Evolutionary conservation across 805 yeast genomes (phyloP).

Genomic region (Metschnikowia cerradonensis): DNA sequence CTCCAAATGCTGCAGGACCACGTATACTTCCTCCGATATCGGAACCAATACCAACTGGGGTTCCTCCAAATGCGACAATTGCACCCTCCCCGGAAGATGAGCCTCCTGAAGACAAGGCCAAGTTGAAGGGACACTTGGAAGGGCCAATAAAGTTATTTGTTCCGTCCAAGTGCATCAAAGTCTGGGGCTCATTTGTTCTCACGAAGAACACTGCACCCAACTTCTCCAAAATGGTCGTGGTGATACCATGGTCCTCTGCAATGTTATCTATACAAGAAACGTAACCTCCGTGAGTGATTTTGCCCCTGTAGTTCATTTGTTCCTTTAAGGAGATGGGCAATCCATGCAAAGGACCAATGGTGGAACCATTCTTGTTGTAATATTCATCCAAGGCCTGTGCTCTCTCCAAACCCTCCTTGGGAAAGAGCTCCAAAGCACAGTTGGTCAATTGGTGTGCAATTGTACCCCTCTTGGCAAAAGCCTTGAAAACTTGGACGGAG

Average conservation of each 20-base stretch:
- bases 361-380: slow-evolving; percentile 43
- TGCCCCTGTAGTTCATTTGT: slow-evolving; percentile 53
- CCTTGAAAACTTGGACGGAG: slow-evolving; percentile 52
- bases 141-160: slow-evolving; percentile 57
- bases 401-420: slow-evolving; percentile 53
- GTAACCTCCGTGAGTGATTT: slow-evolving; percentile 57
- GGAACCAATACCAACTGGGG: slow-evolving; percentile 62
- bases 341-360: slow-evolving; percentile 63
- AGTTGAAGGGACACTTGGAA: slow-evolving; percentile 55
- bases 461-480: slow-evolving; percentile 63
- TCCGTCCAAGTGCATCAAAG: slow-evolving; percentile 66
- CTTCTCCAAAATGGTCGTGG: slow-evolving; percentile 44
- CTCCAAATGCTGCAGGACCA: slow-evolving; percentile 63
- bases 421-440: slow-evolving; percentile 57
- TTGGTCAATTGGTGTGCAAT: slow-evolving; percentile 62
- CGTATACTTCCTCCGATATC: slow-evolving; percentile 73
- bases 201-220: slow-evolving; percentile 62
- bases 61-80: slow-evolving; percentile 53
- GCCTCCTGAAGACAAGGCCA: slow-evolving; percentile 63
- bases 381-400: slow-evolving; percentile 56
- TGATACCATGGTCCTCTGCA: slow-evolving; percentile 43
- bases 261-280: slow-evolving; percentile 49
- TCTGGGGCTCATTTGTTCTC: slow-evolving; percentile 66
- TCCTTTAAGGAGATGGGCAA: slow-evolving; percentile 64
- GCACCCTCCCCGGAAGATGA: slow-evolving; percentile 74